Conservation (phyloP, 768 basidiomycete genomes). For the Phaeotremella skinneri region DNA sequence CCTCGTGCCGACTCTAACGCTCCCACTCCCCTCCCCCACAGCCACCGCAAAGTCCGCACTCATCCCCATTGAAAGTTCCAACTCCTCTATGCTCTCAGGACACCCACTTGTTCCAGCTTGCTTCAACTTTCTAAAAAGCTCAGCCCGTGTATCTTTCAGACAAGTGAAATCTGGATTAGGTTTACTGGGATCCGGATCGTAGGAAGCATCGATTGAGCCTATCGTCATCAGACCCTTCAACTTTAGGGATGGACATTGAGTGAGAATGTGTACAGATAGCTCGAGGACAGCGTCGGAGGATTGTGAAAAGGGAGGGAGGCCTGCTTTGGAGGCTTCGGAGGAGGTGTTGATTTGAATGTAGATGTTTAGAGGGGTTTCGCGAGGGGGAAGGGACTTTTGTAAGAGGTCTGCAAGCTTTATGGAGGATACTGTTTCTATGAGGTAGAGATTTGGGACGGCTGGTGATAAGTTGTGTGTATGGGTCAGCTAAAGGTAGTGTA, state of each 20-base stretch:
- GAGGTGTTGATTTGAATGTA: slow-evolving; percentile 95
- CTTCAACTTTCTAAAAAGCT: slow-evolving; percentile 51
- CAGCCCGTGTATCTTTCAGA: slow-evolving; percentile 64
- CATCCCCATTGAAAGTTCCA: slow-evolving; percentile 79
- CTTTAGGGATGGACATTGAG: slow-evolving; percentile 68
- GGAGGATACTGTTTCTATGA: slow-evolving; percentile 82
- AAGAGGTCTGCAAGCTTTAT: slow-evolving; percentile 74
- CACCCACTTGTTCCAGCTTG: slow-evolving; percentile 13
- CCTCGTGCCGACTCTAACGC: slow-evolving; percentile 85
- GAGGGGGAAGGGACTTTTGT: slow-evolving; percentile 65
- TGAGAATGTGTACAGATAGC: slow-evolving; percentile 70
- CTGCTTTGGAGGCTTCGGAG: slow-evolving; percentile 85
- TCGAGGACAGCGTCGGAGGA: slow-evolving; percentile 57
- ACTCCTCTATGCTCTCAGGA: slow-evolving; percentile 27
- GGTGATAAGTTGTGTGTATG: background rate
- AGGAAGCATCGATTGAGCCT: slow-evolving; percentile 73
- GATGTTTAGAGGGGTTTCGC: slow-evolving; percentile 67
- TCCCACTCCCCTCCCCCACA: slow-evolving; percentile 74
- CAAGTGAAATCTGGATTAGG: slow-evolving; percentile 72
- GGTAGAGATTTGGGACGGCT: slow-evolving; percentile 86
- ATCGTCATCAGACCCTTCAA: slow-evolving; percentile 96
- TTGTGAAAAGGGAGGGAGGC: slow-evolving; percentile 61
- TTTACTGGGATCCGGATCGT: slow-evolving; percentile 56
- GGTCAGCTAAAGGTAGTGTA: slow-evolving; percentile 1
- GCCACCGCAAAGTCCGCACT: slow-evolving; percentile 90